Evolutionary conservation across 192 early-diverging fungal genomes (phyloP), one percentile per base, ranked within the genome.

Genomic region (Entomortierella lignicola): DNA sequence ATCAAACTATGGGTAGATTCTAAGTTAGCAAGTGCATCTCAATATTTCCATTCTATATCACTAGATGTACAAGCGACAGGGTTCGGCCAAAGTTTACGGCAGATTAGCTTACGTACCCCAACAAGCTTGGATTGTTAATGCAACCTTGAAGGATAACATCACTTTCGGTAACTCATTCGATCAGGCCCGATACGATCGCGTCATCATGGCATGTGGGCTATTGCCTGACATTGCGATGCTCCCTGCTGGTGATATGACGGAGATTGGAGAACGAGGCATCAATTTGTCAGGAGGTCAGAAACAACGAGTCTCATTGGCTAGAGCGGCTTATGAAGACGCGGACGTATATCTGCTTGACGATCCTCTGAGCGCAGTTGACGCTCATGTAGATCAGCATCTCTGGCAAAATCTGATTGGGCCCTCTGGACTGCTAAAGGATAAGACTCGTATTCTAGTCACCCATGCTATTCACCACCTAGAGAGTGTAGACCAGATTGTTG

Each of bases 61-160:
- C 15, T 20, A 57, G 55, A 97, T 96, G 95, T 88, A 92, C 68
- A 87, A 81, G 42, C 51, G 83, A 4, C 29, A 48, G n/a, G 95
- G 93, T 39, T 71, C 82, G 10, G 93, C 95, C 11, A 77, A 63
- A 12, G 63, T 98, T 8, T 84, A 90, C 23, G 87, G 85, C n/a
- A 69, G 72, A n/a, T 73, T 93, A 31, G 93, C 93, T 18, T 94
- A 94, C 80, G 92, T 74, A 27, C 63, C 72, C 15, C 72, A 74
- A 55, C 84, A 87, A 59, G 88, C 98, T 4, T 99, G 97, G 97
- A 94, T 99, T 53, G 92, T 96, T 87, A 99, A 99, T 67, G 91
- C 91, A 2, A 73, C 62, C 61, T 58, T 99, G 37, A 87, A 92
- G 55, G 95, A 98, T 31, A 99, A 99, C 81, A 94, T 99, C 81